Evolutionary conservation across 2,329 filamentous ascomycete species (phyloP), one percentile per base, ranked within the genome.

Genomic region (Thermothelomyces thermophilus): DNA sequence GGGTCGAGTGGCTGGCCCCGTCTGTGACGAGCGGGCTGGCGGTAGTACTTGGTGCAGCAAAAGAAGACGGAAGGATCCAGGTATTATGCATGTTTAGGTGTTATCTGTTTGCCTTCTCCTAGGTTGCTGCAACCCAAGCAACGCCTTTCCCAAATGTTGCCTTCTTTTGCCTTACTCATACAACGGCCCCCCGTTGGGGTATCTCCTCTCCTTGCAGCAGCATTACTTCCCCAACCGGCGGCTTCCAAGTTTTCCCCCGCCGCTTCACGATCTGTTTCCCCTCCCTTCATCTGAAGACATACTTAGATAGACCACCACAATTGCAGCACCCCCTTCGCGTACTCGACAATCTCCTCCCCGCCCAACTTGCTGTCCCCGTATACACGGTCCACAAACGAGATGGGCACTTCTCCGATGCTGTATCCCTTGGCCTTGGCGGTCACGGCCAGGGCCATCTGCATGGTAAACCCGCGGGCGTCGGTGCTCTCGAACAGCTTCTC

Each of bases 401-500:
- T 98, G 11, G 93, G 93, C 54, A 95, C 91, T 76, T 98, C 93
- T 14, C 87, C 88, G 28, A 98, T 91, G 33, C 84, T 87, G 73
- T 82, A 95, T 1, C 93, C 91, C 87, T 96, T 90, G 14, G 86
- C 87, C 80, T 96, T 96, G 30, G 93, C 93, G 55, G 90, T 79
- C 8, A 97, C 91, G 84, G 96, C 97, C 83, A 98, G 86, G 77
- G 96, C 91, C 93, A 98, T 98, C 81, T 98, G 93, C 77, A 98
- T 98, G 35, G 87, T 91, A 69, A 97, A 98, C 2, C 93, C 93
- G 73, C 97, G 95, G 67, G 88, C 93, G 76, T 96, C 86, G 8
- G 90, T 96, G 70, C 80, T 88, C 64, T 78, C 75, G 62, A 98
- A 96, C 51, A 95, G 89, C 75, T 88, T 90, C 68, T 95, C 81